Percentiles rank a stretch among this genome's conserved stretches.
Conservation (phyloP, 345 rosid species). For the Ricinus communis region DNA sequence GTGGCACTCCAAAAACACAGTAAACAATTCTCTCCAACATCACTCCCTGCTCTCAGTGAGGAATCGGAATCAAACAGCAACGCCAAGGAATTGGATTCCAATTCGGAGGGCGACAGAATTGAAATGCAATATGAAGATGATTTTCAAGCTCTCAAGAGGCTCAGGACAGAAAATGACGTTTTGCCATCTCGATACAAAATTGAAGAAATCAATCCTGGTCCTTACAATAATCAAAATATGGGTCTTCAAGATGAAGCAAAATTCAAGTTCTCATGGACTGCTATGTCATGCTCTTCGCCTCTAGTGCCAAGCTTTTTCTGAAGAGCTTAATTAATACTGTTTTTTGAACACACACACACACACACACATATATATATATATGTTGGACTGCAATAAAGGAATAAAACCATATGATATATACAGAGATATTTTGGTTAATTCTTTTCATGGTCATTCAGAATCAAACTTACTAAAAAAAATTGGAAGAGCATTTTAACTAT, state of each 20-base stretch:
- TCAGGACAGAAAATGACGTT: conserved; percentile 22
- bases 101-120: conserved; percentile 29
- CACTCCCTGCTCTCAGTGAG: conserved; percentile 49
- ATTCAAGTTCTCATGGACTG: conserved; percentile 28
- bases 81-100: conserved; percentile 38
- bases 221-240: conserved; percentile 11
- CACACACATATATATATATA: too few species aligned
- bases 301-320: conserved; percentile 34
- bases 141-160: conserved; percentile 27
- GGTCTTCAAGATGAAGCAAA: conserved; percentile 17
- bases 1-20: conserved; percentile 12
- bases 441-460: too few species aligned
- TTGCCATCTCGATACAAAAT: conserved; percentile 12
- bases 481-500: too few species aligned
- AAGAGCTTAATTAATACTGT: background rate
- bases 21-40: conserved; percentile 30
- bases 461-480: too few species aligned
- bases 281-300: conserved; percentile 31
- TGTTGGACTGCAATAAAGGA: too few species aligned
- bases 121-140: conserved; percentile 31
- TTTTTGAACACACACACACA: too few species aligned
- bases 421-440: too few species aligned
- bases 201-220: conserved; percentile 11
- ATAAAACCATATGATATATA: too few species aligned
- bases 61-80: conserved; percentile 42